Conservation (phyloP, 768 basidiomycete species). For the Russula compacta region DNA sequence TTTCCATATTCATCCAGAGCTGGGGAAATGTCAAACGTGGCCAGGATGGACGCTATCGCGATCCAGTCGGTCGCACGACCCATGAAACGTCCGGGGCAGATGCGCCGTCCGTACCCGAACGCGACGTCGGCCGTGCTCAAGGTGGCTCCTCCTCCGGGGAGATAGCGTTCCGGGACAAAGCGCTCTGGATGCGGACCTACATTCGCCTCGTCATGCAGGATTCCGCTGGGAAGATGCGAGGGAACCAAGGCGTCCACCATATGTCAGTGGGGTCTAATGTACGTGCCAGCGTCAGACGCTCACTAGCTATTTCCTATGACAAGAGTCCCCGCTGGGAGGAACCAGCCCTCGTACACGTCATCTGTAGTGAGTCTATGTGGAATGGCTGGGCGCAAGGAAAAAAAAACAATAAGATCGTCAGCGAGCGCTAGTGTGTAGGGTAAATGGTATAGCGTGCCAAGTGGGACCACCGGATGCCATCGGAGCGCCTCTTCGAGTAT, state of each 20-base stretch:
- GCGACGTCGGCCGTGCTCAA: neutral
- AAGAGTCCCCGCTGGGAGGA: slow-evolving; percentile 20
- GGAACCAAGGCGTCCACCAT: neutral
- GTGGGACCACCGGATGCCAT: slow-evolving; percentile 17
- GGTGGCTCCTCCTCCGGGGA: neutral
- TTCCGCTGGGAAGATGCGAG: neutral
- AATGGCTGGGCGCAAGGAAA: neutral
- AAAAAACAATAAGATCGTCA: neutral
- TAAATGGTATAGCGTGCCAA: slow-evolving; percentile 1
- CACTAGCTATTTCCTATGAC: slow-evolving; percentile 20
- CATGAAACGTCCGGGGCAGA: slow-evolving; percentile 26
- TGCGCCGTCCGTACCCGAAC: slow-evolving; percentile 5
- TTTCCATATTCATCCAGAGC: neutral
- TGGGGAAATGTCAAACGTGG: slow-evolving; percentile 29
- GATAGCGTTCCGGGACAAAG: neutral
- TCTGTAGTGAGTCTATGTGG: slow-evolving; percentile 10
- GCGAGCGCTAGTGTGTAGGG: no score
- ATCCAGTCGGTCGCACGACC: slow-evolving; percentile 32
- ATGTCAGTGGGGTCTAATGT: neutral
- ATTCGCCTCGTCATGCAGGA: slow-evolving; percentile 18
- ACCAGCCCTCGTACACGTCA: slow-evolving; percentile 20
- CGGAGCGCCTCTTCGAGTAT: slow-evolving; percentile 22
- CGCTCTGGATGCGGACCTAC: neutral
- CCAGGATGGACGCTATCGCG: slow-evolving; percentile 30
- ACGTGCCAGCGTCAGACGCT: neutral